Conservation (phyloP, 441 rosid species). For the Cnidoscolus chayamansa region DNA sequence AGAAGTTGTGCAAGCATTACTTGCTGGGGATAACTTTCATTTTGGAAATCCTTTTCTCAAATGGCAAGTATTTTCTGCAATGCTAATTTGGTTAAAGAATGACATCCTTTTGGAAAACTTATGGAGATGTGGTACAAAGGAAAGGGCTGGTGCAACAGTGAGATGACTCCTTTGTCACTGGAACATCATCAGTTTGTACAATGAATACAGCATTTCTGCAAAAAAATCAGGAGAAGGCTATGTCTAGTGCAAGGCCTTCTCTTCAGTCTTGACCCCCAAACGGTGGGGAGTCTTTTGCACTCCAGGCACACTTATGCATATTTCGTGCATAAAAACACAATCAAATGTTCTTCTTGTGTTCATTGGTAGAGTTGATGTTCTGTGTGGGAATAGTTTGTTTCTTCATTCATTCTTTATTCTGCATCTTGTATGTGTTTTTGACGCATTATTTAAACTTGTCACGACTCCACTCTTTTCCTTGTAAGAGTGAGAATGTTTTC, state of each 20-base stretch:
- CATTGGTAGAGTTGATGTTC: background rate
- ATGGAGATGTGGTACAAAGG: background rate
- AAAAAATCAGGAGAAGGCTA: background rate
- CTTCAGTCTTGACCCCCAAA: too few relatives aligned
- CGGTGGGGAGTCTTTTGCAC: too few relatives aligned
- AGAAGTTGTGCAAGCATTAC: slow-evolving; percentile 57
- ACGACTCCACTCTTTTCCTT: background rate
- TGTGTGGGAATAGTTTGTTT: slow-evolving; percentile 4
- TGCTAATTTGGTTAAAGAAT: background rate
- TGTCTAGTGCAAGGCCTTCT: background rate
- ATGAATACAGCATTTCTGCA: background rate
- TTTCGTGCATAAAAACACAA: background rate
- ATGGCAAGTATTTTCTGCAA: slow-evolving; percentile 54
- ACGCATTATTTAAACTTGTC: background rate
- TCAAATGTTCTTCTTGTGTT: background rate
- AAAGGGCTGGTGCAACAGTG: background rate
- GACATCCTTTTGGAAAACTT: background rate
- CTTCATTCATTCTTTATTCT: slow-evolving; percentile 1
- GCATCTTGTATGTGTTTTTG: background rate
- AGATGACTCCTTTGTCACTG: background rate
- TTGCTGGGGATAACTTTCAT: slow-evolving; percentile 73
- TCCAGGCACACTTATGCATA: background rate
- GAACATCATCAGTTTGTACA: background rate
- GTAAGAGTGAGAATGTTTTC: background rate
- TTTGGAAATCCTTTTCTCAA: slow-evolving; percentile 79